Conservation (phyloP, 768 basidiomycete genomes). For the Mycena latifolia region DNA sequence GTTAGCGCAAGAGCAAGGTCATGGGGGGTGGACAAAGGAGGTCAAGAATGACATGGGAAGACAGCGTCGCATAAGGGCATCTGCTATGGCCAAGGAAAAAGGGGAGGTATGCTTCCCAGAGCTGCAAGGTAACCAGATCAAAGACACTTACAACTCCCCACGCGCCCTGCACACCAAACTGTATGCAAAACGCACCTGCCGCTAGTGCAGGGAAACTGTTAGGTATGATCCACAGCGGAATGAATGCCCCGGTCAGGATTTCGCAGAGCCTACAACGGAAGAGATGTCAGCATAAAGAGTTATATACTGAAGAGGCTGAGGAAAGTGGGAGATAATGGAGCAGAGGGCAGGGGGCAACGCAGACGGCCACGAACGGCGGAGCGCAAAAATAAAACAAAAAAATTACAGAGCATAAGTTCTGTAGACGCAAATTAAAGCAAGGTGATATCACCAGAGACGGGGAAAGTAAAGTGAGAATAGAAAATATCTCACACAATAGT, state of each 20-base stretch:
- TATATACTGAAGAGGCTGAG: conserved; percentile 12
- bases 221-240: conserved; percentile 78
- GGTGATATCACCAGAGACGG: conserved; percentile 14
- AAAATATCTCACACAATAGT: conserved; percentile 70
- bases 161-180: conserved; percentile 79
- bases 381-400: background rate
- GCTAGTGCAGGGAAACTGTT: conserved; percentile 63
- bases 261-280: conserved; percentile 50
- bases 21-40: background rate
- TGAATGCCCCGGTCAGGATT: conserved; percentile 57
- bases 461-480: background rate
- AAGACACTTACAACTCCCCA: conserved; percentile 69
- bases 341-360: background rate
- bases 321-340: conserved; percentile 1
- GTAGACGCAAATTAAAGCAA: conserved; percentile 12
- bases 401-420: conserved; percentile 10
- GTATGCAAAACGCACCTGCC: conserved; percentile 77
- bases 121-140: conserved; percentile 2
- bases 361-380: conserved; percentile 3
- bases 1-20: conserved; percentile 14
- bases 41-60: conserved; percentile 9
- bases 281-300: conserved; percentile 13
- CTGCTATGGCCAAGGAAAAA: conserved; percentile 8
- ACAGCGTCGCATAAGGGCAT: conserved; percentile 1
- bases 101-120: conserved; percentile 6